Percentiles rank a stretch among this genome's conserved stretches.
Evolutionary conservation across 495 filamentous ascomycete genomes (phyloP).

Genomic region (Bacidia gigantensis): DNA sequence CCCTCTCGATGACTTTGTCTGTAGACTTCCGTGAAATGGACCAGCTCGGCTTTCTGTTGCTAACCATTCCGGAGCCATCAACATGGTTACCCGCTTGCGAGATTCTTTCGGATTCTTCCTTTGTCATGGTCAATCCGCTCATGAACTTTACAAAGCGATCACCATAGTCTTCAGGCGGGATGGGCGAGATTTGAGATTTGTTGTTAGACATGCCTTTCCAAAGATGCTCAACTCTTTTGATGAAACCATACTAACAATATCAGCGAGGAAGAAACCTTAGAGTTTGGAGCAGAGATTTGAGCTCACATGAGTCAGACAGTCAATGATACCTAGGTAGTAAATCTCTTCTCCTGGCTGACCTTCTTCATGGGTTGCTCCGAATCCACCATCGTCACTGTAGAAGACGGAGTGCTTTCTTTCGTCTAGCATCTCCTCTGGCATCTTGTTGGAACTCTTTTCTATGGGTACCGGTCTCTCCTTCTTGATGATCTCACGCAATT

Average conservation of each 20-base stretch:
- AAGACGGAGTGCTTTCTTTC: slow-evolving; percentile 60
- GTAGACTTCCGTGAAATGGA: slow-evolving; percentile 24
- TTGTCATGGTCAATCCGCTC: slow-evolving; percentile 72
- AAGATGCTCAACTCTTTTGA: slow-evolving; percentile 84
- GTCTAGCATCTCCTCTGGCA: slow-evolving; percentile 76
- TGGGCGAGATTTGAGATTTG: slow-evolving; percentile 76
- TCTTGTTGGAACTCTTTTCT: slow-evolving; percentile 64
- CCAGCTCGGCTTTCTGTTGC: slow-evolving; percentile 12
- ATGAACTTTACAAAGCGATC: slow-evolving; percentile 94
- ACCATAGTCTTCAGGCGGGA: slow-evolving; percentile 84
- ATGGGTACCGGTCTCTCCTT: slow-evolving; percentile 83
- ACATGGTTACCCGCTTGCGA: slow-evolving; percentile 36
- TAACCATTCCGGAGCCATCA: slow-evolving; percentile 21
- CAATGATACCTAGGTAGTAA: slow-evolving; percentile 96
- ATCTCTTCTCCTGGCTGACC: slow-evolving; percentile 76
- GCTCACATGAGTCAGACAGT: slow-evolving; percentile 89
- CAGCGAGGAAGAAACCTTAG: not conserved
- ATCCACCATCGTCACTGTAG: slow-evolving; percentile 87
- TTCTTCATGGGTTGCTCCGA: slow-evolving; percentile 85
- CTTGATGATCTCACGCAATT: slow-evolving; percentile 84
- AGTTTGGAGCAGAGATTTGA: not conserved
- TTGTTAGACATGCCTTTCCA: slow-evolving; percentile 80
- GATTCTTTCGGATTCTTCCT: slow-evolving; percentile 62
- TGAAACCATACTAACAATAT: slow-evolving; percentile 59
- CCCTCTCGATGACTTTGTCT: slow-evolving; percentile 36